These are phyloP conservation scores for Samsoniella hepiali DNA, from an alignment of 2,329 filamentous ascomycete genomes.

Conservation along the genomic window DNA sequence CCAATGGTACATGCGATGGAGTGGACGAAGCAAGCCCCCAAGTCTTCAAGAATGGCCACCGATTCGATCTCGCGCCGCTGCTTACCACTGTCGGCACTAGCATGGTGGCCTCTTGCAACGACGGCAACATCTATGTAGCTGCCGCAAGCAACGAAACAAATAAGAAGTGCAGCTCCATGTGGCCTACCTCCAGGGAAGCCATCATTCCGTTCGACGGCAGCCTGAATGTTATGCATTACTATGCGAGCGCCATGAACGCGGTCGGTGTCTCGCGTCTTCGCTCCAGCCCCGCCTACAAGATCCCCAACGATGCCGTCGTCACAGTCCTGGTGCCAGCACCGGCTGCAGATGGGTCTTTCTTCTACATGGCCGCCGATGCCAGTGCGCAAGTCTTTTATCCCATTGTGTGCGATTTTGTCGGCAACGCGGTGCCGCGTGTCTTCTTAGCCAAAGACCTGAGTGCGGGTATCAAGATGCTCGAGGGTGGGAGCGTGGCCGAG, in stretches of 20 bases:
- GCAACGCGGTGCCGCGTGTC: conserved; percentile 24
- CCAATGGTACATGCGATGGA: background rate
- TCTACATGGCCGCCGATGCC: conserved; percentile 25
- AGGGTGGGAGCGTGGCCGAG: conserved; percentile 24
- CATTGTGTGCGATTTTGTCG: conserved; percentile 29
- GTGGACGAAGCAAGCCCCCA: background rate
- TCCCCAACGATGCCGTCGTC: conserved; percentile 22
- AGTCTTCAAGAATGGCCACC: conserved; percentile 23
- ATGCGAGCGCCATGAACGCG: conserved; percentile 31
- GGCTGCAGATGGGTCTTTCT: conserved; percentile 18
- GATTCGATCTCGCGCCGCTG: conserved; percentile 25
- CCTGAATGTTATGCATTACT: conserved; percentile 32
- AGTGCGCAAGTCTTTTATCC: conserved; percentile 28
- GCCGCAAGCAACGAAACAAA: conserved; percentile 22
- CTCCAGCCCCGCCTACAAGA: conserved; percentile 21
- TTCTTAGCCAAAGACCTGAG: conserved; percentile 29
- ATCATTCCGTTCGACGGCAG: conserved; percentile 26
- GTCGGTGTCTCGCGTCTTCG: conserved; percentile 32
- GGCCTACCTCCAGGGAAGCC: conserved; percentile 23
- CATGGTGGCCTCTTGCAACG: conserved; percentile 31
- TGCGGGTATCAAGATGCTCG: conserved; percentile 24
- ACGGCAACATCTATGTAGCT: conserved; percentile 35
- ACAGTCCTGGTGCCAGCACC: conserved; percentile 23
- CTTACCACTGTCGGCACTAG: conserved; percentile 22
- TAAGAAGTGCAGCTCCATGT: conserved; percentile 25